A percentile compares a stretch with the other conserved stretches of the same genome.
Conservation (phyloP, 139 green algal species). For the Chlamydomonas incerta region DNA sequence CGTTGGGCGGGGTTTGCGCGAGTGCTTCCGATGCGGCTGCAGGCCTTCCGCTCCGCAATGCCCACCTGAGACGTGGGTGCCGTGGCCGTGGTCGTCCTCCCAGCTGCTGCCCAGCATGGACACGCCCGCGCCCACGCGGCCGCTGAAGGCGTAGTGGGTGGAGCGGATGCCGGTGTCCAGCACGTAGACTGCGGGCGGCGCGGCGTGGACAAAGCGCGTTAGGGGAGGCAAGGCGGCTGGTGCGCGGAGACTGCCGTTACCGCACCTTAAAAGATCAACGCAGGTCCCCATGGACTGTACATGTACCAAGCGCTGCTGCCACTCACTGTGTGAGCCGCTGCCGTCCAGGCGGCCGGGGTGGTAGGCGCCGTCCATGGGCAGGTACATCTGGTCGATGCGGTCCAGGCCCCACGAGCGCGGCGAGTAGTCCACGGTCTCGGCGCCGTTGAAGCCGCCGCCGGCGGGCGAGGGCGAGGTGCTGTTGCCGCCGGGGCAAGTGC, state of each 20-base stretch:
- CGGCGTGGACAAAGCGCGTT: no score
- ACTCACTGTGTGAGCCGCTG: slow-evolving; percentile 48
- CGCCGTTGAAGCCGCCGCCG: neutral
- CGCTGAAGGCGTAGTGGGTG: slow-evolving; percentile 51
- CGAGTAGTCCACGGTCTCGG: slow-evolving; percentile 7
- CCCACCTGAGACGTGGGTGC: slow-evolving; percentile 68
- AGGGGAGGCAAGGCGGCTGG: no score
- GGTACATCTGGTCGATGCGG: slow-evolving; percentile 65
- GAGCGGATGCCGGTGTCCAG: slow-evolving; percentile 55
- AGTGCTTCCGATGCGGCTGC: no score
- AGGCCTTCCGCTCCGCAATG: no score
- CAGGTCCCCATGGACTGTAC: no score
- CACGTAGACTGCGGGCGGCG: slow-evolving; percentile 47
- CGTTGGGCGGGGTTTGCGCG: no score
- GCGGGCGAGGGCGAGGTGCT: neutral
- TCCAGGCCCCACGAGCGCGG: slow-evolving; percentile 61
- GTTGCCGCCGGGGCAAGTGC: neutral
- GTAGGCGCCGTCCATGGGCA: slow-evolving; percentile 44
- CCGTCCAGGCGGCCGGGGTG: slow-evolving; percentile 55
- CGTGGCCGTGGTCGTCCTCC: slow-evolving; percentile 72
- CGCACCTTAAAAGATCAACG: no score
- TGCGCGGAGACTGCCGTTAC: no score
- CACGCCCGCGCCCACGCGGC: slow-evolving; percentile 39
- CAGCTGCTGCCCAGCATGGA: slow-evolving; percentile 30
- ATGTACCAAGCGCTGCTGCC: no score